A percentile compares a stretch with the other conserved stretches of the same genome.
Evolutionary conservation across 805 yeast species (phyloP).

Genomic region (Lipomyces anomalus): DNA sequence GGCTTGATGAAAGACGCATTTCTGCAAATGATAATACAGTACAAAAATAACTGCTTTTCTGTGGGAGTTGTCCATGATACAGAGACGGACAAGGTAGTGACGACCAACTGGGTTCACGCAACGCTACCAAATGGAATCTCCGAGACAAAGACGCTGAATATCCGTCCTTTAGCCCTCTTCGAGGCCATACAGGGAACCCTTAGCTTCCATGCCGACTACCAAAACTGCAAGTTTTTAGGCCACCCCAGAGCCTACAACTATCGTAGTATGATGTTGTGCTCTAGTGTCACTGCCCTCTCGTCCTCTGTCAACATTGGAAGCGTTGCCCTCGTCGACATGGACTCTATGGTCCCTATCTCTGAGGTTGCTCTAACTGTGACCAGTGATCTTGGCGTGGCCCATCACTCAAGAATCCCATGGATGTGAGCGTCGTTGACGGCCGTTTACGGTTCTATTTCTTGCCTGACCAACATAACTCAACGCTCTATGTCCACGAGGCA

Average conservation of each 20-base stretch:
- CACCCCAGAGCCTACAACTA: neutral
- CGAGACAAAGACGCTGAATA: neutral
- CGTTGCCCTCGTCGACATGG: slow-evolving; percentile 10
- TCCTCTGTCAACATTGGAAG: slow-evolving; percentile 3
- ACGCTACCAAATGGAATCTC: slow-evolving; percentile 4
- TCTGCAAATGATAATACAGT: too few species aligned
- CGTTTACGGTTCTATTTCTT: slow-evolving; percentile 11
- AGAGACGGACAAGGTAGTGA: slow-evolving; percentile 2
- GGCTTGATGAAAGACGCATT: neutral
- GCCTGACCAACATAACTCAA: slow-evolving; percentile 14
- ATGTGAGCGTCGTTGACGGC: slow-evolving; percentile 8
- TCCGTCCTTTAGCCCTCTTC: slow-evolving; percentile 3
- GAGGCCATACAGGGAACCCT: slow-evolving; percentile 2
- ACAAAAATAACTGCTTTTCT: too few species aligned
- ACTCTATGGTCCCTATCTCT: slow-evolving; percentile 4
- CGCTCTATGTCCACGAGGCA: slow-evolving; percentile 11
- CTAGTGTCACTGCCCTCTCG: slow-evolving; percentile 5
- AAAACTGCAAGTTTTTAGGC: slow-evolving; percentile 12
- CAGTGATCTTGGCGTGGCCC: slow-evolving; percentile 5
- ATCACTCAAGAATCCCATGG: slow-evolving; percentile 9
- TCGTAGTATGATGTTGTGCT: slow-evolving; percentile 8
- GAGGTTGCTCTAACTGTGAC: slow-evolving; percentile 8
- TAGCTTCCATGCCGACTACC: slow-evolving; percentile 11
- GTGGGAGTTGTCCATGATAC: slow-evolving; percentile 10
- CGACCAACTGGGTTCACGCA: slow-evolving; percentile 11